Evolutionary conservation across 2,329 filamentous ascomycete species (phyloP), one percentile per base, ranked within the genome.

Genomic region (Rhytidhysteron rufulum): DNA sequence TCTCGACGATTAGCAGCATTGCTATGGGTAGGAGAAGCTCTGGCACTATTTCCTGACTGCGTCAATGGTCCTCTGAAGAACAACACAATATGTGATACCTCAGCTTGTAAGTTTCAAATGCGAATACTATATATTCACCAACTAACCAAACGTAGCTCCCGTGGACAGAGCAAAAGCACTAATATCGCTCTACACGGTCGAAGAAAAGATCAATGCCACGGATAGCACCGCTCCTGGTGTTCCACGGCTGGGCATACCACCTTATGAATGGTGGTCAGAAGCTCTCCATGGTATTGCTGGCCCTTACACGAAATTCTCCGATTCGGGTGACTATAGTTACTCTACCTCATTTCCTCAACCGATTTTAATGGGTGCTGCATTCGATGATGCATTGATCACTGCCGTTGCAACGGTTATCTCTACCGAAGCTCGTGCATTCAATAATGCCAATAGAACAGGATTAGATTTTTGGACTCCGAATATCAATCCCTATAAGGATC

Each of bases 291-390:
- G 82, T 1, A 67, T 85, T 0, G 80, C 75, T 4, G 55, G 71
- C 16, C 74, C 74, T 0, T 80, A 78, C 1, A 76, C 78, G 5
- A 67, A 73, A 21, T 82, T 80, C 57, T 67, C 70, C 11, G 58
- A 56, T 8, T 65, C 63, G 10, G 75, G 74, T 2, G 62, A 74
- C 9, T 85, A 73, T 55, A 75, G 69, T 45, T 77, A 75, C 53
- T 78, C 82, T 0, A 85, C 82, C 0, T 80, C 77, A 0, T 86
- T 85, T 52, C 80, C 82, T 0, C 74, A 78, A 54, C 81, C 82
- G 0, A 82, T 86, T 37, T 61, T 76, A 2, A 74, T 81, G 50
- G 75, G 75, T 17, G 79, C 82, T 0, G 74, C 81, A 0, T 82
- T 86, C 47, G 80, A 86, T 46, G 79, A 83, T 47, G 72, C 73